Conservation (phyloP, 73 alveolate genomes). For the Paramecium sonneborni region DNA sequence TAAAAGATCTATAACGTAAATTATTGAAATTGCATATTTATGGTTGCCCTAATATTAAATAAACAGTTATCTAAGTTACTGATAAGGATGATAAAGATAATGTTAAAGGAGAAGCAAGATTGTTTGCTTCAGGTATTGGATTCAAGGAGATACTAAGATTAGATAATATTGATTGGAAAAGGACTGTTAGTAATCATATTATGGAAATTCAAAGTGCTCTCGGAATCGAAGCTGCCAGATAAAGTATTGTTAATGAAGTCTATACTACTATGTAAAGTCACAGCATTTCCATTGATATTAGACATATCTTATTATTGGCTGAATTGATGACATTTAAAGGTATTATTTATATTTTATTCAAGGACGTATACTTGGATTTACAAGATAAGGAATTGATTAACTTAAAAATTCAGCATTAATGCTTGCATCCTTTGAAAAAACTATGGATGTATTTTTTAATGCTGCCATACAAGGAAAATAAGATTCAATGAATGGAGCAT, state of each 20-base stretch:
- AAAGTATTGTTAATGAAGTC: slow-evolving; percentile 42
- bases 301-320: slow-evolving; percentile 38
- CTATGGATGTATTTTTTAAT: slow-evolving; percentile 38
- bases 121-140: slow-evolving; percentile 36
- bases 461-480: slow-evolving; percentile 53
- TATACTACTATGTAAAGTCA: slow-evolving; percentile 39
- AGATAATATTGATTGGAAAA: slow-evolving; percentile 1
- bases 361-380: slow-evolving; percentile 47
- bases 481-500: slow-evolving; percentile 55
- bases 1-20: neutral
- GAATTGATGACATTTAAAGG: slow-evolving; percentile 56
- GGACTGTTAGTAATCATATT: slow-evolving; percentile 17
- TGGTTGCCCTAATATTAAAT: neutral
- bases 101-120: neutral
- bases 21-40: neutral
- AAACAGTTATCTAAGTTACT: neutral
- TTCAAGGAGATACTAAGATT: neutral
- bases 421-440: slow-evolving; percentile 46
- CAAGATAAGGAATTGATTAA: slow-evolving; percentile 44
- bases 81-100: neutral
- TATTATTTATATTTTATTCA: neutral
- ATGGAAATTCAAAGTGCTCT: slow-evolving; percentile 9
- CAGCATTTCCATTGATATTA: slow-evolving; percentile 17
- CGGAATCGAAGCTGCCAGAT: slow-evolving; percentile 63
- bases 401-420: slow-evolving; percentile 15